Evolutionary conservation across 176 grass and related monocot genomes (phyloP).

Genomic region (Eragrostis curvula): DNA sequence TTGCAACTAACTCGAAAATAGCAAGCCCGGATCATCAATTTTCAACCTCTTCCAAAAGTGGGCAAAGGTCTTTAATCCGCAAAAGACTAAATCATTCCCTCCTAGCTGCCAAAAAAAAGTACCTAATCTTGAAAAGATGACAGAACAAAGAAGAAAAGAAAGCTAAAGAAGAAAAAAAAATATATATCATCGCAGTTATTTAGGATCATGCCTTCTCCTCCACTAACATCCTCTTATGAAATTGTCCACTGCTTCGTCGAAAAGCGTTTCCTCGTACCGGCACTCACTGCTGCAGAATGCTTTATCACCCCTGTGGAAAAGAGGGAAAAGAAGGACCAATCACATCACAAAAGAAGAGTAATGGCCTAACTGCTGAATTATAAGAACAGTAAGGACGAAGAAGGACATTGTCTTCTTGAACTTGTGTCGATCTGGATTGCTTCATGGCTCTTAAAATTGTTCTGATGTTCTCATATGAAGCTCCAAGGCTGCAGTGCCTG

Average conservation of each 20-base stretch:
- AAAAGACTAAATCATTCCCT: conserved; percentile 52
- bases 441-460: conserved; percentile 72
- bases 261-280: conserved; percentile 59
- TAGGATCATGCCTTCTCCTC: conserved; percentile 49
- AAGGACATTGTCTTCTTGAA: conserved; percentile 59
- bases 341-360: conserved; percentile 37
- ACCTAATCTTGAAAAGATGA: conserved; percentile 40
- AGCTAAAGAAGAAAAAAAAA: not conserved
- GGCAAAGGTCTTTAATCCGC: conserved; percentile 49
- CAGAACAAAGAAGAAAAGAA: conserved; percentile 20
- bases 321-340: not conserved
- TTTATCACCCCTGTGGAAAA: conserved; percentile 63
- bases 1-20: conserved; percentile 23
- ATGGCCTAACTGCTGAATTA: conserved; percentile 37
- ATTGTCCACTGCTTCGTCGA: conserved; percentile 48
- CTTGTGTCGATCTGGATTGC: conserved; percentile 56
- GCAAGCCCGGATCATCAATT: conserved; percentile 14
- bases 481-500: conserved; percentile 59
- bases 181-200: conserved; percentile 46
- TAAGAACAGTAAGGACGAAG: conserved; percentile 67
- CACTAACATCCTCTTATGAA: conserved; percentile 28
- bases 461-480: conserved; percentile 71
- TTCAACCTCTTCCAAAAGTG: conserved; percentile 48
- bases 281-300: conserved; percentile 77
- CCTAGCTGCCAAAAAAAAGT: conserved; percentile 35